A percentile compares a stretch with the other conserved stretches of the same genome.
phyloP scores from a whole-genome alignment of 257 asterid genomes.

The Nicotiana tomentosiformis region DNA sequence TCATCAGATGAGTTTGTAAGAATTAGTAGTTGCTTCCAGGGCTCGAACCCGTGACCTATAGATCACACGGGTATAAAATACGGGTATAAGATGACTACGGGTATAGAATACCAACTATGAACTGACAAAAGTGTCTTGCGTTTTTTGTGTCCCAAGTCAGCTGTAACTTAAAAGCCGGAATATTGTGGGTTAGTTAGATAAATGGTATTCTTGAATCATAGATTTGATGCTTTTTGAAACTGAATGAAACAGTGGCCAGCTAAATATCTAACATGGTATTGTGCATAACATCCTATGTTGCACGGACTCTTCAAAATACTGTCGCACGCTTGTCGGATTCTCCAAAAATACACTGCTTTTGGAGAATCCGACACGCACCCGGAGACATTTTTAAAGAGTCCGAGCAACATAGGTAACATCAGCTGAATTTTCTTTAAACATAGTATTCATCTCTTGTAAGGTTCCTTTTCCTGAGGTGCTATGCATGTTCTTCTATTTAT shows the following conservation, averaged over 20 bases:
- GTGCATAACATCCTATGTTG: neutral
- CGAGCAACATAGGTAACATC: neutral
- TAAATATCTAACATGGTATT: neutral
- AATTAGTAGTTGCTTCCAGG: too few relatives aligned
- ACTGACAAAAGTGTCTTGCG: neutral
- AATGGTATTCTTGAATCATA: neutral
- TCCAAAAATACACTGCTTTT: too few relatives aligned
- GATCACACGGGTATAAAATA: too few relatives aligned
- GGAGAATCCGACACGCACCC: too few relatives aligned
- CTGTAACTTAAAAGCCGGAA: neutral
- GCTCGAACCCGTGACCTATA: too few relatives aligned
- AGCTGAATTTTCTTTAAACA: neutral
- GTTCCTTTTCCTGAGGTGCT: neutral
- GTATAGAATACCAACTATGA: neutral
- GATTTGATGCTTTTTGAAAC: neutral
- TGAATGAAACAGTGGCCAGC: neutral
- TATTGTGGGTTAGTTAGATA: neutral
- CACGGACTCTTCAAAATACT: too few relatives aligned
- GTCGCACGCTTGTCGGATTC: too few relatives aligned
- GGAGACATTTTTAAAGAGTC: too few relatives aligned
- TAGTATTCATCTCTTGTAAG: neutral
- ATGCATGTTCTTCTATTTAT: neutral
- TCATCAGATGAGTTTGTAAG: neutral
- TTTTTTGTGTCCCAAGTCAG: neutral
- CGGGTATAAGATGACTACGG: neutral